These are phyloP conservation scores for Sporothrix dimorphospora DNA, from an alignment of 2,329 filamentous ascomycete genomes.

Conservation along the genomic window DNA sequence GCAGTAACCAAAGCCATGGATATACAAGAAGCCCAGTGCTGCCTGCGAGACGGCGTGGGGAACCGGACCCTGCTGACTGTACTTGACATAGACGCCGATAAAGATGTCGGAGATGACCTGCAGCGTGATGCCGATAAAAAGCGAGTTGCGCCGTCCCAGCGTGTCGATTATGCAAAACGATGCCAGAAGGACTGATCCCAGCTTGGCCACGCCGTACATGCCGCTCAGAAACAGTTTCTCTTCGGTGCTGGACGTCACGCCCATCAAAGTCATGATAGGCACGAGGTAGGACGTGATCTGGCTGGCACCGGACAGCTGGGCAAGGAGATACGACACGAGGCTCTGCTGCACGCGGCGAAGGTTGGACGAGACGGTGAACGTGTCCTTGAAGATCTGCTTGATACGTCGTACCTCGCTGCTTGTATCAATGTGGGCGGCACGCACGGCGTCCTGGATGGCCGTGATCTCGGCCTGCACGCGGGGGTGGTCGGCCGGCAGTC, in stretches of 20 bases:
- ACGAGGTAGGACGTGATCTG: conserved; percentile 50
- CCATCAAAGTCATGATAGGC: conserved; percentile 46
- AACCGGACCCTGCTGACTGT: conserved; percentile 36
- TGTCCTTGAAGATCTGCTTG: conserved; percentile 39
- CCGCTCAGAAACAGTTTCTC: conserved; percentile 45
- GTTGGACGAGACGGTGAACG: conserved; percentile 44
- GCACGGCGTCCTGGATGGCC: conserved; percentile 24
- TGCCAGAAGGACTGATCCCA: conserved; percentile 47
- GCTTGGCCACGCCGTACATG: conserved; percentile 50
- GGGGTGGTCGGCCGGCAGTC: conserved; percentile 39
- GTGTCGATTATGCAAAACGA: conserved; percentile 50
- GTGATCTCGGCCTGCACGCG: conserved; percentile 38
- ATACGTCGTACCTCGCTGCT: conserved; percentile 21
- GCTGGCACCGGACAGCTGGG: conserved; percentile 51
- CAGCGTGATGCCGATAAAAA: conserved; percentile 38
- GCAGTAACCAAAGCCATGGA: conserved; percentile 51
- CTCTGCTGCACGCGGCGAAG: conserved; percentile 46
- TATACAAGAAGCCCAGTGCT: conserved; percentile 49
- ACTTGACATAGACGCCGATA: conserved; percentile 47
- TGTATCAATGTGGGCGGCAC: background rate
- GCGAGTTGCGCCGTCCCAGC: conserved; percentile 45
- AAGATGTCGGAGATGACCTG: conserved; percentile 49
- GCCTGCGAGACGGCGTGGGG: conserved; percentile 38
- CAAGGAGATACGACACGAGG: conserved; percentile 44
- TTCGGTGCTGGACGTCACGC: conserved; percentile 38